Conservation (phyloP, 2,329 filamentous ascomycete species). For the Fusarium liriodendri region DNA sequence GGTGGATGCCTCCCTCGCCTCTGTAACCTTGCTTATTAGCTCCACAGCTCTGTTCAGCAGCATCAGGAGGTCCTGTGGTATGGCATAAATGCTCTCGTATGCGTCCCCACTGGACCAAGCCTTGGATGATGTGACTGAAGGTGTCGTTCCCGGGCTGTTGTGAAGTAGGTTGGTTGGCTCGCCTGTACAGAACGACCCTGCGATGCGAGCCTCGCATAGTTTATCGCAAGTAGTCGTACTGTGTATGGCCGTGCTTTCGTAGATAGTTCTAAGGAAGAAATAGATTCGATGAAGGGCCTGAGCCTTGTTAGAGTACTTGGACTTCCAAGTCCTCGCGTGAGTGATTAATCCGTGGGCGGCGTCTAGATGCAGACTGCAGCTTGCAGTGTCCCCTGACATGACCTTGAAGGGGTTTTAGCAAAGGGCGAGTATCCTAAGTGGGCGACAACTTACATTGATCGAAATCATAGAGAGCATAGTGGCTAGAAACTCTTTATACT, state of each 20-base stretch:
- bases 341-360: not conserved
- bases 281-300: not conserved
- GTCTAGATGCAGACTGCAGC: not conserved
- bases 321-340: not conserved
- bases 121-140: not conserved
- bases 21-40: not conserved
- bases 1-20: not conserved
- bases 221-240: not conserved
- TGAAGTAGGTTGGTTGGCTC: not conserved
- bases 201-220: not conserved
- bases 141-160: not conserved
- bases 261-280: not conserved
- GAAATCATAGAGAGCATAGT: not conserved
- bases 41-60: not conserved
- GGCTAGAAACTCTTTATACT: not conserved
- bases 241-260: not conserved
- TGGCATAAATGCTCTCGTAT: not conserved
- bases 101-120: not conserved
- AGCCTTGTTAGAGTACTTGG: not conserved
- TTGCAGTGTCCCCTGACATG: not conserved
- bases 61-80: not conserved
- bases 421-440: no score
- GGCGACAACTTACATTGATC: not conserved
- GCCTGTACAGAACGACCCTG: not conserved
- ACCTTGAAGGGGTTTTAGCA: not conserved